Evolutionary conservation across 768 basidiomycete genomes (phyloP), one percentile per base, ranked within the genome.

Genomic region (Amanita subjunquillea): DNA sequence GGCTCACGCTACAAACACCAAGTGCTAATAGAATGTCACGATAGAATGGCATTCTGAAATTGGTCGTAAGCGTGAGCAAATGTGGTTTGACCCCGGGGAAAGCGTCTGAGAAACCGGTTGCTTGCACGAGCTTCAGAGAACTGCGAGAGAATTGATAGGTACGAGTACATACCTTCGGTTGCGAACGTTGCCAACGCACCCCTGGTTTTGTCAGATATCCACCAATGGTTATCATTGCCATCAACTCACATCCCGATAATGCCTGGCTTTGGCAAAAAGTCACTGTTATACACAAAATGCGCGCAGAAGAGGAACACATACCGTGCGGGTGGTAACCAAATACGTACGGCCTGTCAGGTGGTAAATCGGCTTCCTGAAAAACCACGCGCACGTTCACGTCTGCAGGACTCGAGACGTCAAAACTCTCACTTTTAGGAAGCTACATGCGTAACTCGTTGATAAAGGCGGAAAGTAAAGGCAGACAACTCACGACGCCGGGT

Each of bases 321-420:
- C 94, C 96, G 67, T 99, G 96, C 15, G 96, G 96, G 67, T 99
- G 96, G 67, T 97, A 97, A 6, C 95, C 96, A 68, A 99, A 99
- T 12, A 99, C 79, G 69, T 99, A 99, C 17, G 90, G 85, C 56
- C 93, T 73, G 65, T 96, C 91, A 9, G 95, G 72, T 0, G 95
- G 92, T 22, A 99, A 76, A 57, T 95, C 90, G 34, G 82, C 85
- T 69, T 91, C 92, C 92, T 94, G 56, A 47, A 61, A 22, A 39
- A 53, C 8, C 44, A 36, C 25, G 7, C n/a, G 41, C 46, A 44
- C 17, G 13, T 4, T 37, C 20, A 13, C 50, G 12, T 20, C 15
- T 38, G 2, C 17, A 20, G 12, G 29, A 9, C 47, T 43, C 43
- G 51, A 25, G 30, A 36, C 43, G 27, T 45, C 15, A 12, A 55